Evolutionary conservation across 495 filamentous ascomycete species (phyloP), one percentile per base, ranked within the genome.

Genomic region (Xylaria acuta): DNA sequence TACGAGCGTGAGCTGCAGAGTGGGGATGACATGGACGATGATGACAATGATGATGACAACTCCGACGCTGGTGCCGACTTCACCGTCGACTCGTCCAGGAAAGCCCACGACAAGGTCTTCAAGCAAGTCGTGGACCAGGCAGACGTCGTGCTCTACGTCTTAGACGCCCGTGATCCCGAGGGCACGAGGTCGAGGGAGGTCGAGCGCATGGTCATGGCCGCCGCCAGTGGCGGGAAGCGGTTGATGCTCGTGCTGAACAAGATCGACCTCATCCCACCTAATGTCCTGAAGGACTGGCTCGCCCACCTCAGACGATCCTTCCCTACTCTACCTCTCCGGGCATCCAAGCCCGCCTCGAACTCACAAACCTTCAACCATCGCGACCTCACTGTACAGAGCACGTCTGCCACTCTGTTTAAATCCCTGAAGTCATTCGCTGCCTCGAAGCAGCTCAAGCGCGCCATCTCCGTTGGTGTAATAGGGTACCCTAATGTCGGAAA

Each of bases 401-500:
- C 95, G 20, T 94, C 94, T 6, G 88, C 92, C 45, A 91, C 92
- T 0, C 89, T 98, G n/a, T 92, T 98, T 86, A 92, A 90, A 65
- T 92, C 95, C 1, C 89, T 98, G 59, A 98, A 98, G 85, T 89
- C 92, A 36, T 97, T 93, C 80, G 93, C 95, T n/a, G 88, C 92
- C 71, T 86, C 88, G 70, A 92, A 92, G 81, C 90, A 94, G 75
- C 85, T 97, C 73, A 97, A 97, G 85, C 92, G 95, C 59, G 90
- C 95, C 65, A 90, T 96, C 78, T 93, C 92, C 56, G 95, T 98
- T 68, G 95, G 95, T 74, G 92, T 98, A 59, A 95, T 98, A 77
- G 95, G 95, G 53, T 97, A 97, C 83, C 95, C 95, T 72, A 98
- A 98, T 82, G 95, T 97, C 72, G 95, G 95, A 80, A 98, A 98